phyloP scores from a whole-genome alignment of 305 asterid genomes.

The Striga hermonthica region DNA sequence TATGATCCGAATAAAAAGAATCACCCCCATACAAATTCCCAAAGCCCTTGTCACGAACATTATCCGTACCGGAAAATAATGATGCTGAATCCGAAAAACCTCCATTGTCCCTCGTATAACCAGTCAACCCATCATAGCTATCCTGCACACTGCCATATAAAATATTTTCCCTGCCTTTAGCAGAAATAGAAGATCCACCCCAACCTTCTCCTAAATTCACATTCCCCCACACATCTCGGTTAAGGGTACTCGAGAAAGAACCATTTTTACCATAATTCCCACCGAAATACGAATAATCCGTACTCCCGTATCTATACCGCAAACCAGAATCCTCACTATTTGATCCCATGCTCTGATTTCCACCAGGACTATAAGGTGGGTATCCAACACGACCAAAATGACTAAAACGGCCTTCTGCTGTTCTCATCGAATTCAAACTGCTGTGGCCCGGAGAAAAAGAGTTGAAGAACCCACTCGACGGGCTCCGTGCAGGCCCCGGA shows the following conservation, averaged over 20 bases:
- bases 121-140: constrained; percentile 39
- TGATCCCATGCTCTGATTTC: constrained; percentile 34
- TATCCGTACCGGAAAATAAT: constrained; percentile 39
- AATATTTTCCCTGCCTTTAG: constrained; percentile 39
- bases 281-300: constrained; percentile 37
- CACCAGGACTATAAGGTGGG: constrained; percentile 35
- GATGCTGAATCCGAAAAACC: constrained; percentile 38
- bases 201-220: constrained; percentile 52
- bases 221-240: background rate
- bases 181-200: constrained; percentile 48
- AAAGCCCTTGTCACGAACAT: constrained; percentile 40
- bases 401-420: constrained; percentile 41
- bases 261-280: constrained; percentile 42
- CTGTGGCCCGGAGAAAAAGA: constrained; percentile 34
- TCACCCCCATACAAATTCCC: background rate
- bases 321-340: constrained; percentile 37
- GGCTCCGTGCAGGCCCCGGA: constrained; percentile 42
- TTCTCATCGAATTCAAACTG: constrained; percentile 24
- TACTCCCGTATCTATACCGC: constrained; percentile 25
- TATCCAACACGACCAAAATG: constrained; percentile 39
- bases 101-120: constrained; percentile 42
- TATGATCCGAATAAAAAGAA: constrained; percentile 41
- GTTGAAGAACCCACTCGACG: constrained; percentile 33
- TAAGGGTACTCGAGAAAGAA: constrained; percentile 30
- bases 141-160: constrained; percentile 38